Evolutionary conservation across 176 grass and related monocot species (phyloP), one percentile per base, ranked within the genome.

Genomic region (Saccharum officinarum): DNA sequence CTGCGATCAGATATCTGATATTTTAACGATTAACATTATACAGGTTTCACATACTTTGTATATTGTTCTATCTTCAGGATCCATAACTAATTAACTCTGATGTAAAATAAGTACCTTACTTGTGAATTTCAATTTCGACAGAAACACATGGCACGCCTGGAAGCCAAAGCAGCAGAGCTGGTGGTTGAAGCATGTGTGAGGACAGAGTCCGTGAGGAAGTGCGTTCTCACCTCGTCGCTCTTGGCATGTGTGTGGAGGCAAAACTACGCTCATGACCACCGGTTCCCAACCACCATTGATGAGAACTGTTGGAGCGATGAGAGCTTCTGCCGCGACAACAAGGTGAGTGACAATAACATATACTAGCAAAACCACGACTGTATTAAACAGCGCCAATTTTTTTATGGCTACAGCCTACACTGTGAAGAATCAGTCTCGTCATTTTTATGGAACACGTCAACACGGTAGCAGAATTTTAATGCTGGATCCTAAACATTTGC

Each of bases 301-400:
- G 97, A 98, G 84, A 92, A 85, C 54, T 92, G 97, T 40, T 95
- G 97, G 97, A 98, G 97, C 31, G 97, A 98, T 9, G 97, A 98
- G 79, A 76, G 69, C 64, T 80, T 98, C 84, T 95, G 93, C 54
- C 89, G 88, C 0, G 93, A 95, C 5, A 95, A 95, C 50, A 98
- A 98, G 91, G 96, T 95, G 17, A 83, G 30, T 22, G 5, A 2
- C 3, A 6, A 26, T 1, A 30, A 13, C 14, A n/a, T 46, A 16
- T 49, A n/a, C n/a, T n/a, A 49, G 46, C 46, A 16, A 15, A 15
- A 47, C 11, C 8, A 18, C 54, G 20, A 25, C 22, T 44, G 5
- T 44, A 44, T 71, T 70, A 6, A 62, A 3, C 52, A 55, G 18
- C 17, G 20, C 17, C 52, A 52, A 14, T 3, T 8, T 45, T 79